Evolutionary conservation across 1,284 basidiomycete genomes (phyloP).

Genomic region (Golubevia sp.): DNA sequence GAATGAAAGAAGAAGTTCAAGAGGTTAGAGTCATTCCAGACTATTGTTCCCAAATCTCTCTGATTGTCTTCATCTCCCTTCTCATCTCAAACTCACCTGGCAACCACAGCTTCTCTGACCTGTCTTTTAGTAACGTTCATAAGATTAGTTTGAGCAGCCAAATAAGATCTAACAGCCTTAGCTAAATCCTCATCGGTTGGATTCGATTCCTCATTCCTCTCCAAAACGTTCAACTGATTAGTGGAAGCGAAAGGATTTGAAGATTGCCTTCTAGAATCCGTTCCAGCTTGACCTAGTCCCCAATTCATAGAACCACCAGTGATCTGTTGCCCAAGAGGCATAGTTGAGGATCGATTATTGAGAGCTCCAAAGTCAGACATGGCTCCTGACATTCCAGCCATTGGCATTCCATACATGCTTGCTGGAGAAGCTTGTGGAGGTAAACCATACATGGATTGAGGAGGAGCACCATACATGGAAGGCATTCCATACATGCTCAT

Average conservation of each 20-base stretch:
- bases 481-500: slow-evolving; percentile 43
- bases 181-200: slow-evolving; percentile 41
- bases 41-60: too few relatives aligned
- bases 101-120: slow-evolving; percentile 48
- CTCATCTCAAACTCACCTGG: background rate
- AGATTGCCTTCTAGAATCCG: background rate
- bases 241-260: slow-evolving; percentile 31
- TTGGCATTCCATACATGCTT: slow-evolving; percentile 41
- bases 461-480: slow-evolving; percentile 12
- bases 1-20: too few relatives aligned
- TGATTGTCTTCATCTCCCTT: background rate
- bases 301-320: slow-evolving; percentile 22
- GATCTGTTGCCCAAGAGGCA: slow-evolving; percentile 37
- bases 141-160: slow-evolving; percentile 54
- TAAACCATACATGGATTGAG: slow-evolving; percentile 45
- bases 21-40: too few relatives aligned
- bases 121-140: slow-evolving; percentile 56
- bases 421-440: slow-evolving; percentile 12
- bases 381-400: slow-evolving; percentile 1
- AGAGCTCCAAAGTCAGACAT: slow-evolving; percentile 1
- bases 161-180: slow-evolving; percentile 36
- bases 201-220: slow-evolving; percentile 19
- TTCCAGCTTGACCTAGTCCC: background rate
- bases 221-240: background rate
- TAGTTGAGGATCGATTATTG: slow-evolving; percentile 10